Conservation (phyloP, 371 early-diverging fungal species). For the Encephalitozoon hellem region DNA sequence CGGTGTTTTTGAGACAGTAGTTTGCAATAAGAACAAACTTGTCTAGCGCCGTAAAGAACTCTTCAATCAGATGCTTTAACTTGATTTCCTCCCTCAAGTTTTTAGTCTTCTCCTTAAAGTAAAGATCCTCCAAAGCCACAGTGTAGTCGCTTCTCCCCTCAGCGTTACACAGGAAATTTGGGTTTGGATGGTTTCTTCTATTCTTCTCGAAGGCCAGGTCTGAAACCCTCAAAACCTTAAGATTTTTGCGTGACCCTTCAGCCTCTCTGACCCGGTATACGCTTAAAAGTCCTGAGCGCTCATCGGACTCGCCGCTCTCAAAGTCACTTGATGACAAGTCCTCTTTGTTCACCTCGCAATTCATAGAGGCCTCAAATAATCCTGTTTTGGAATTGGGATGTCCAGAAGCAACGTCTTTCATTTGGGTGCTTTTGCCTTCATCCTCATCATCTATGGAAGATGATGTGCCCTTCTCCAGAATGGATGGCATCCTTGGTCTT, state of each 20-base stretch:
- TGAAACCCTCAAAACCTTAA: not conserved
- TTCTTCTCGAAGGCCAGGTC: not conserved
- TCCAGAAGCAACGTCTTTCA: not conserved
- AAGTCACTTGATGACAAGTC: not conserved
- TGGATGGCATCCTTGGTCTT: not conserved
- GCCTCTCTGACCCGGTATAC: not conserved
- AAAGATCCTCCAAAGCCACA: not conserved
- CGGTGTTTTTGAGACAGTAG: not conserved
- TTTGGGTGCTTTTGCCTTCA: not conserved
- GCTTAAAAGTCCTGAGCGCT: not conserved
- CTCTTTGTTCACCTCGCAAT: not conserved
- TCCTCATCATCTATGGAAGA: not conserved
- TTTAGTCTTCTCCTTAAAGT: not conserved
- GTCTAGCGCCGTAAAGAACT: not conserved
- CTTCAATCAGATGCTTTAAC: not conserved
- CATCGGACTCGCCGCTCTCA: not conserved
- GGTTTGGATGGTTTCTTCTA: not conserved
- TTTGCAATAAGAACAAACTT: slow-evolving; percentile 2
- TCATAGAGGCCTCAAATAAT: not conserved
- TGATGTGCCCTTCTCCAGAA: not conserved
- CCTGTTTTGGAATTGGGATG: not conserved
- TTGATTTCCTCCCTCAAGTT: not conserved
- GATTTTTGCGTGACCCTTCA: not conserved
- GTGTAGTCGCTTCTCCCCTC: not conserved
- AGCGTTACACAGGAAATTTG: not conserved